These are phyloP conservation scores for Uncinocarpus reesii DNA, from an alignment of 2,329 filamentous ascomycete species.

Conservation along the genomic window DNA sequence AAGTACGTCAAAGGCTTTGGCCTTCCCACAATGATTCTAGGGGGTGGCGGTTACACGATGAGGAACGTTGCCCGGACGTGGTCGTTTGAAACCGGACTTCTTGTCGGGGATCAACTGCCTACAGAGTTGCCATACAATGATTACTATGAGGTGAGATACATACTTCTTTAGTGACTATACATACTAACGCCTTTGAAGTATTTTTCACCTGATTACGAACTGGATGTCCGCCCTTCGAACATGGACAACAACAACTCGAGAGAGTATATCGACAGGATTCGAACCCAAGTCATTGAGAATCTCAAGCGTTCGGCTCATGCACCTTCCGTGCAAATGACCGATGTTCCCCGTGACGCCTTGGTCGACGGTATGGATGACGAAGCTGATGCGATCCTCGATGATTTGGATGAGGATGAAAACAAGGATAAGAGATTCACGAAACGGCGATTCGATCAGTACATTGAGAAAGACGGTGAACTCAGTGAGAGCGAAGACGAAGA, in stretches of 20 bases:
- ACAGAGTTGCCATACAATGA: conserved; percentile 88
- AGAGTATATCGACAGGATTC: conserved; percentile 60
- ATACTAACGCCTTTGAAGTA: conserved; percentile 37
- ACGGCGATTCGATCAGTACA: conserved; percentile 68
- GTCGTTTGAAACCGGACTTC: conserved; percentile 61
- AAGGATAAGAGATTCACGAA: conserved; percentile 74
- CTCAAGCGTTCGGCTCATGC: conserved; percentile 52
- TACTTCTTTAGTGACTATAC: neutral
- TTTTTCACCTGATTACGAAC: conserved; percentile 59
- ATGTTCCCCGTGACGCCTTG: conserved; percentile 48
- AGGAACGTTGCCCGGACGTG: conserved; percentile 53
- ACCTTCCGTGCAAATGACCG: conserved; percentile 55
- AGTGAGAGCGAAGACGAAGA: conserved; percentile 88
- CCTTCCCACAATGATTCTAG: conserved; percentile 54
- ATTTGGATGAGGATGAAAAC: conserved; percentile 74
- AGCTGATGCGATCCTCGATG: conserved; percentile 54
- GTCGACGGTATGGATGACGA: conserved; percentile 53
- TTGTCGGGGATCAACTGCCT: conserved; percentile 73
- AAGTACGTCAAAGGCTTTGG: conserved; percentile 59
- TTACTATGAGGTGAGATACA: conserved; percentile 60
- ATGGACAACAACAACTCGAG: conserved; percentile 62
- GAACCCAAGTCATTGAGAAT: conserved; percentile 55
- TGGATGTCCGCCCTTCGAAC: conserved; percentile 59
- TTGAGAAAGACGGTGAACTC: conserved; percentile 67
- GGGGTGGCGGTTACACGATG: conserved; percentile 61